Evolutionary conservation across 2,329 filamentous ascomycete genomes (phyloP).

Genomic region (Cladophialophora exuberans): DNA sequence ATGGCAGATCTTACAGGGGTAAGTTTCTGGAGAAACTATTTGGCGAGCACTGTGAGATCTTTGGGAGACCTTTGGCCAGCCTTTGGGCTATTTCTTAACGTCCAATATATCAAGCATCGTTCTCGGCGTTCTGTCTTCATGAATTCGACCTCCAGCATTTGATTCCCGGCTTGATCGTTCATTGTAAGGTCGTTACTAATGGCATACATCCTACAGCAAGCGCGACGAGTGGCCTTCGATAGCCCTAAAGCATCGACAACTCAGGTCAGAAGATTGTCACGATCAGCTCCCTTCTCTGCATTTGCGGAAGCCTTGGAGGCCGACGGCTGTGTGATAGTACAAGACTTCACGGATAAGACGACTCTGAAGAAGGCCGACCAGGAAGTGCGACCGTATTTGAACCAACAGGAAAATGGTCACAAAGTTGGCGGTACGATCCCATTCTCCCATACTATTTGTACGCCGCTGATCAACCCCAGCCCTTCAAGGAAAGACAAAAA

Average conservation of each 20-base stretch:
- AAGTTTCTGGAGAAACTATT: conserved; percentile 23
- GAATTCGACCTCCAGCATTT: too few species aligned
- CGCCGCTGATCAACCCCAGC: conserved; percentile 26
- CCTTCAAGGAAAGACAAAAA: conserved; percentile 41
- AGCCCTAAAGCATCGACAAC: conserved; percentile 1
- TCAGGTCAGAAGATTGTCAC: conserved; percentile 21
- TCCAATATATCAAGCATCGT: background rate
- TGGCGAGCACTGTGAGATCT: conserved; percentile 4
- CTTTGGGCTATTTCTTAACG: background rate
- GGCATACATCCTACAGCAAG: conserved; percentile 24
- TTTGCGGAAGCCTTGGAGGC: conserved; percentile 41
- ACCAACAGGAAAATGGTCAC: conserved; percentile 32
- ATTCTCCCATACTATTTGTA: conserved; percentile 13
- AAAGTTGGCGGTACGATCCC: conserved; percentile 32
- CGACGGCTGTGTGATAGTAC: conserved; percentile 41
- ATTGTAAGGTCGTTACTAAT: too few species aligned
- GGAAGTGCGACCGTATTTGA: conserved; percentile 37
- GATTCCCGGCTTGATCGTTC: too few species aligned
- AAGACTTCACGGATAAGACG: conserved; percentile 37
- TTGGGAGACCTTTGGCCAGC: background rate
- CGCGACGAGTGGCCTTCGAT: conserved; percentile 20
- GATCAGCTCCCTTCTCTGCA: conserved; percentile 23
- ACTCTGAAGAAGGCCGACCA: conserved; percentile 36
- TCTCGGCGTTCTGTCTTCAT: background rate
- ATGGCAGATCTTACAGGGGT: conserved; percentile 24